Evolutionary conservation across 805 yeast species (phyloP), one percentile per base, ranked within the genome.

Genomic region (Candida dajiaensis): DNA sequence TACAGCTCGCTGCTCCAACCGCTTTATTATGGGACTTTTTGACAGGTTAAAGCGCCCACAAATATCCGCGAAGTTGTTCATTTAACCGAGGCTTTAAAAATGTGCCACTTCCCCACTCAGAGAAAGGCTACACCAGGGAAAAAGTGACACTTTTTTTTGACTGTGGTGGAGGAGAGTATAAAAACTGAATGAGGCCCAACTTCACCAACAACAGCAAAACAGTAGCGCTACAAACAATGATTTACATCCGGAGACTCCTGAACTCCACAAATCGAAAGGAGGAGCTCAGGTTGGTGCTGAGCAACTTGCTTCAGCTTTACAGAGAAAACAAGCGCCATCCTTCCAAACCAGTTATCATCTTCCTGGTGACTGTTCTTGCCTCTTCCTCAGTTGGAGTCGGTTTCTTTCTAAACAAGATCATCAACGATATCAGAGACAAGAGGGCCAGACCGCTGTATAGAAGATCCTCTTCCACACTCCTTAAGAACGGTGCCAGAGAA

Each of bases 401-500:
- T 1, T 57, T 49, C 38, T 19, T 54, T 15, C 42, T 58, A 41
- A 59, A 56, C 52, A 61, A 61, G 43, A 23, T 58, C 18, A 52
- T 61, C 26, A 46, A 54, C 5, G 64, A 61, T 44, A 58, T 53
- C 44, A 49, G 50, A 40, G 64, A 61, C 38, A 59, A 51, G 45
- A 37, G 63, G 5, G 58, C 64, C 12, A 52, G 50, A 20, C 63
- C 61, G 3, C 44, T 61, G 1, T 59, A 61, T 49, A 54, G 56
- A 49, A 50, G 64, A 38, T 58, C 63, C 0, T 56, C 61, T 1
- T 61, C 64, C 1, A 58, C 61, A 2, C 52, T 61, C n/a, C 42
- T 61, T 41, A 55, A 48, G 41, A 61, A 61, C 42, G 64, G 64
- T 18, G 62, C 61, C 12, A 56, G 64, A 50, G 61, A 61, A 45